A percentile compares a stretch with the other conserved stretches of the same genome.
Evolutionary conservation across 2,329 filamentous ascomycete species (phyloP).

Genomic region (Claviceps pazoutovae): DNA sequence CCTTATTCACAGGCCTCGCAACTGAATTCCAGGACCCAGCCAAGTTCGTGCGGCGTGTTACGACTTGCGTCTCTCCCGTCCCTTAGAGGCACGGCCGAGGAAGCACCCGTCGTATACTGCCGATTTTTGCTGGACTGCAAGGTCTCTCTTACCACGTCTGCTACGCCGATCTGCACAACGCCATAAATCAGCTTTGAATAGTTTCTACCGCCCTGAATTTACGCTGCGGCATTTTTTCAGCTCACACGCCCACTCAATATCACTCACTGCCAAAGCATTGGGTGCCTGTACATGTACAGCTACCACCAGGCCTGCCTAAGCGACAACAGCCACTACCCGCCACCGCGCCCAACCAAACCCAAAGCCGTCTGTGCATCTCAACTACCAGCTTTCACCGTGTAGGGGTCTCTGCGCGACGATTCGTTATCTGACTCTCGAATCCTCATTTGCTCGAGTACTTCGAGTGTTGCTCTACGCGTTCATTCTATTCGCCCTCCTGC

Average conservation of each 20-base stretch:
- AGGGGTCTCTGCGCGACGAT: conserved; percentile 11
- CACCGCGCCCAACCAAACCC: conserved; percentile 32
- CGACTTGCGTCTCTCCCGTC: conserved; percentile 2
- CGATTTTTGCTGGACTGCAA: background rate
- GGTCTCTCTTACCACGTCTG: background rate
- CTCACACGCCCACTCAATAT: conserved; percentile 38
- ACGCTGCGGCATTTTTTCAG: conserved; percentile 40
- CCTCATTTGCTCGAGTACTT: conserved; percentile 6
- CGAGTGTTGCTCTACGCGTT: conserved; percentile 3
- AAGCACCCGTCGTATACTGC: background rate
- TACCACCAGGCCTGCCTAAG: conserved; percentile 24
- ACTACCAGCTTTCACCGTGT: conserved; percentile 15
- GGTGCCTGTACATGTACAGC: conserved; percentile 27
- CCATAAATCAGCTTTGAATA: conserved; percentile 38
- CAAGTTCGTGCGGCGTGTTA: background rate
- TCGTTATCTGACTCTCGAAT: conserved; percentile 9
- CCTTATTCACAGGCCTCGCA: conserved; percentile 11
- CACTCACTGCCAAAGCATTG: conserved; percentile 45
- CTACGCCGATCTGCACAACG: conserved; percentile 45
- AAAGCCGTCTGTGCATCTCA: conserved; percentile 23
- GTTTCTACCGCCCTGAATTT: conserved; percentile 14
- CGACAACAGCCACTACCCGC: conserved; percentile 18
- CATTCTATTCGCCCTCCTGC: conserved; percentile 9
- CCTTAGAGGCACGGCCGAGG: background rate
- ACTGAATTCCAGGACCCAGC: conserved; percentile 12